Conservation (phyloP, 352 stramenopile species). For the Phytophthora fragariae region DNA sequence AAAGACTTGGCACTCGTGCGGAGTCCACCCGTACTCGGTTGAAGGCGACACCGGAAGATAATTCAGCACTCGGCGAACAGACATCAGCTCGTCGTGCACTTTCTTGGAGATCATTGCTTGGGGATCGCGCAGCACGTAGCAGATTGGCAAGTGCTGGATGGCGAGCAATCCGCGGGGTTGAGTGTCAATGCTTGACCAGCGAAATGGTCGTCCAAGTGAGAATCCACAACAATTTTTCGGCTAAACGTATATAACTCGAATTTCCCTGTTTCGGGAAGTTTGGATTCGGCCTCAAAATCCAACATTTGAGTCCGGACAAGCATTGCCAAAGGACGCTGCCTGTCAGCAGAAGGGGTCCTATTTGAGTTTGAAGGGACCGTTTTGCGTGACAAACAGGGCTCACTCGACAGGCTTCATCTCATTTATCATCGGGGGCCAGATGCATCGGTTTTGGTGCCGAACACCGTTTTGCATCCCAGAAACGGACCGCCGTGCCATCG, state of each 20-base stretch:
- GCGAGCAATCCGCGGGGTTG: neutral
- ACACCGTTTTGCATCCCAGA: neutral
- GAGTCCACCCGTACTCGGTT: constrained; percentile 39
- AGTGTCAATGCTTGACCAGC: constrained; percentile 7
- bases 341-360: neutral
- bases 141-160: constrained; percentile 24
- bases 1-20: constrained; percentile 44
- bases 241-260: constrained; percentile 1
- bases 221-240: constrained; percentile 16
- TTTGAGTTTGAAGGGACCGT: neutral
- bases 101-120: constrained; percentile 35
- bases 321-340: neutral
- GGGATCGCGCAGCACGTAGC: neutral
- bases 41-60: constrained; percentile 31
- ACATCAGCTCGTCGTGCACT: constrained; percentile 37
- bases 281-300: constrained; percentile 22
- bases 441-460: neutral
- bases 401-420: neutral
- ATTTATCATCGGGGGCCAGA: constrained; percentile 1
- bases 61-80: constrained; percentile 27
- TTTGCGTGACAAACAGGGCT: neutral
- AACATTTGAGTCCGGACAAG: constrained; percentile 27
- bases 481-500: neutral
- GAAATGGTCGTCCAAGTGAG: constrained; percentile 19
- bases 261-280: neutral